A percentile compares a stretch with the other conserved stretches of the same genome.
Conservation (phyloP, 148 eudicot species). For the Rhododendron williamsianum region DNA sequence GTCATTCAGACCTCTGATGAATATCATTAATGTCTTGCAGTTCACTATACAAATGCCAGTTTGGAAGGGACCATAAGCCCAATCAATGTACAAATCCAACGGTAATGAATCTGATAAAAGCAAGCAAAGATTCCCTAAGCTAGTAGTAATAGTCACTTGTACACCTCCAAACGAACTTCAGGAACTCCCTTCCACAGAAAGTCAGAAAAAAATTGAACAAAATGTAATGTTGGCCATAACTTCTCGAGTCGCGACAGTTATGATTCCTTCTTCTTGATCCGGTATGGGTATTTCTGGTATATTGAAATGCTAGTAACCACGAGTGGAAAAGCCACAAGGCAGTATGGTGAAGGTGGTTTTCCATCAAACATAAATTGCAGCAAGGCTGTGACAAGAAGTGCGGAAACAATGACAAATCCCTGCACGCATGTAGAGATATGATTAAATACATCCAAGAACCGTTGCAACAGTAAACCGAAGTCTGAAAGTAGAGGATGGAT, state of each 20-base stretch:
- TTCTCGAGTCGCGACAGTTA: neutral
- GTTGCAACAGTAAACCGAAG: neutral
- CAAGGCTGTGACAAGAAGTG: slow-evolving; percentile 90
- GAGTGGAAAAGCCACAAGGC: slow-evolving; percentile 84
- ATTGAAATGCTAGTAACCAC: slow-evolving; percentile 79
- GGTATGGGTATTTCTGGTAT: slow-evolving; percentile 91
- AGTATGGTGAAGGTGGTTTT: slow-evolving; percentile 72
- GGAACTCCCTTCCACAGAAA: neutral
- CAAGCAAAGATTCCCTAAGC: neutral
- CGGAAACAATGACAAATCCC: slow-evolving; percentile 98
- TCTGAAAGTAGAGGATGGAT: neutral
- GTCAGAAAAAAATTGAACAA: neutral
- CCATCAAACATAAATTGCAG: slow-evolving; percentile 86
- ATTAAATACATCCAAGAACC: neutral
- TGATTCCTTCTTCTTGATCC: slow-evolving; percentile 65
- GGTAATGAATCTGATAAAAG: neutral
- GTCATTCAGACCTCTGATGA: neutral
- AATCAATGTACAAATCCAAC: neutral
- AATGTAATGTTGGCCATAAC: neutral
- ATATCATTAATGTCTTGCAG: neutral
- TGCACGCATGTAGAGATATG: slow-evolving; percentile 32
- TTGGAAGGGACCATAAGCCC: neutral
- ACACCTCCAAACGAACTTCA: neutral
- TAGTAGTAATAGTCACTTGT: neutral
- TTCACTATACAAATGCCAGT: neutral